Percentiles rank a stretch among this genome's conserved stretches.
Evolutionary conservation across 768 basidiomycete genomes (phyloP).

Genomic region (Boletus vinaceobasis): DNA sequence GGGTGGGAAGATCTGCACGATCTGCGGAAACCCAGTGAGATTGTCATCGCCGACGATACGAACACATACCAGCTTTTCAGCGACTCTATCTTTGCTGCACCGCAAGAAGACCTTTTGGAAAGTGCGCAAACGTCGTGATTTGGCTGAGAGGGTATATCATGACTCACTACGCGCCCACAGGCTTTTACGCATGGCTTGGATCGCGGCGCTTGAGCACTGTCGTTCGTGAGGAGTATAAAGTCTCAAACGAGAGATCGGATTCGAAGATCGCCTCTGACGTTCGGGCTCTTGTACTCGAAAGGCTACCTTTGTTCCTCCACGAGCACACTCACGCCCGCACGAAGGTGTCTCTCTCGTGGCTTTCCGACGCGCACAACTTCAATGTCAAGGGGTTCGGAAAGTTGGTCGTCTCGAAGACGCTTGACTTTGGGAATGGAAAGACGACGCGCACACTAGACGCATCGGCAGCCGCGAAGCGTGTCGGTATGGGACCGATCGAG

Average conservation of each 20-base stretch:
- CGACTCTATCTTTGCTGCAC: constrained; percentile 69
- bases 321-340: constrained; percentile 74
- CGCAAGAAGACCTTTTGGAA: constrained; percentile 91
- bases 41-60: constrained; percentile 85
- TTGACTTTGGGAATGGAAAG: constrained; percentile 50
- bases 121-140: constrained; percentile 35
- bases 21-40: constrained; percentile 62
- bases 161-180: constrained; percentile 31
- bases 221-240: constrained; percentile 74
- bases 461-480: constrained; percentile 64
- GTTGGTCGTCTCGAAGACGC: constrained; percentile 57
- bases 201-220: constrained; percentile 67
- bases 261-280: constrained; percentile 49
- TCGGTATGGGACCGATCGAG: constrained; percentile 58
- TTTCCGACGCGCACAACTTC: constrained; percentile 62
- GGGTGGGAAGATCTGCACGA: constrained; percentile 74
- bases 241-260: constrained; percentile 47
- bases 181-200: constrained; percentile 75
- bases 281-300: constrained; percentile 67
- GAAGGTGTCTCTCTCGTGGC: constrained; percentile 61
- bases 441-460: constrained; percentile 59
- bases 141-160: not conserved
- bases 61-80: constrained; percentile 78
- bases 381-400: constrained; percentile 66
- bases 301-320: constrained; percentile 87